Evolutionary conservation across 306 rosid species (phyloP).

Genomic region (Mucuna pruriens): DNA sequence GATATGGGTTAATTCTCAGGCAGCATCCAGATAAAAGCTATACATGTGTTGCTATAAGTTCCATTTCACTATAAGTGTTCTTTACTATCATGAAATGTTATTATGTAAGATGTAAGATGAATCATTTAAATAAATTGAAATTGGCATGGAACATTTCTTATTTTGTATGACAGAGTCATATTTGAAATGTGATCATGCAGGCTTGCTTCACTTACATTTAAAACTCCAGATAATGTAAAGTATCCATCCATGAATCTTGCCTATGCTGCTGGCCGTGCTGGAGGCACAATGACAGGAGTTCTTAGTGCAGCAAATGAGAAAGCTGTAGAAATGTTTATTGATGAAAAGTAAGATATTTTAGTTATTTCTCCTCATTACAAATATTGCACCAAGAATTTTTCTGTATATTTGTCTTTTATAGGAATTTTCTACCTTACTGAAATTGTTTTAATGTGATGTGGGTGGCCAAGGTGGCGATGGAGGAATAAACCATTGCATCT

Average conservation of each 20-base stretch:
- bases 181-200: slow-evolving; percentile 57
- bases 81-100: background rate
- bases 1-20: background rate
- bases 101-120: slow-evolving; percentile 3
- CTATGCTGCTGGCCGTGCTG: slow-evolving; percentile 96
- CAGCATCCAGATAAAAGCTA: slow-evolving; percentile 8
- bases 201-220: slow-evolving; percentile 94
- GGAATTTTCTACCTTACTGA: slow-evolving; percentile 6
- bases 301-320: slow-evolving; percentile 99
- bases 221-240: slow-evolving; percentile 86
- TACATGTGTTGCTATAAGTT: slow-evolving; percentile 5
- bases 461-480: background rate
- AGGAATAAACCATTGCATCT: background rate
- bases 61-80: background rate
- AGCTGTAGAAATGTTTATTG: slow-evolving; percentile 96
- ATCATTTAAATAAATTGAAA: background rate
- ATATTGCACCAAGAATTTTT: background rate
- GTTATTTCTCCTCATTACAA: background rate
- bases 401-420: background rate
- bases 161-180: slow-evolving; percentile 16
- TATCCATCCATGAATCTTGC: slow-evolving; percentile 99
- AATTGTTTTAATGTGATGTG: background rate
- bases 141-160: background rate
- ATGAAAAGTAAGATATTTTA: slow-evolving; percentile 71
- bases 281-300: slow-evolving; percentile 99